A percentile compares a stretch with the other conserved stretches of the same genome.
Evolutionary conservation across 208 protist species (phyloP).

Genomic region (Crithidia sp.): DNA sequence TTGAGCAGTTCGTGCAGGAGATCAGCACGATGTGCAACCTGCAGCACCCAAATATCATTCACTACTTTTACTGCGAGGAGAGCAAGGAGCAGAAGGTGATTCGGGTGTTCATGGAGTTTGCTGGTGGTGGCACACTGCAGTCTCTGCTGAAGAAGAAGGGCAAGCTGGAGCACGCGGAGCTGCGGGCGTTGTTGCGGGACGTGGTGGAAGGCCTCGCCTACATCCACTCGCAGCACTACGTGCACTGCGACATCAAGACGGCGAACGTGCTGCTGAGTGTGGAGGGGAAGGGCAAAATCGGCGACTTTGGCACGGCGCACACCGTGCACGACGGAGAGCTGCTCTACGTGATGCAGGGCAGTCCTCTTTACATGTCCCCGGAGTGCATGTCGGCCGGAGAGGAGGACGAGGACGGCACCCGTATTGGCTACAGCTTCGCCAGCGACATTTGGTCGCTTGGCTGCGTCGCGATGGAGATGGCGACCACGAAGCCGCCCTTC

Average conservation of each 20-base stretch:
- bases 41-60: slow-evolving; percentile 93
- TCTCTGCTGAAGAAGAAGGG: slow-evolving; percentile 57
- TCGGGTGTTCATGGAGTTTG: slow-evolving; percentile 93
- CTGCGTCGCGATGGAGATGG: slow-evolving; percentile 89
- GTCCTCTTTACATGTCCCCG: slow-evolving; percentile 89
- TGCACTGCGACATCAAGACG: slow-evolving; percentile 94
- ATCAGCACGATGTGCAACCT: slow-evolving; percentile 91
- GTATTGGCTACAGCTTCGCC: slow-evolving; percentile 82
- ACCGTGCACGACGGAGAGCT: slow-evolving; percentile 61
- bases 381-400: slow-evolving; percentile 88
- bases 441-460: slow-evolving; percentile 91
- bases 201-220: slow-evolving; percentile 89
- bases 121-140: slow-evolving; percentile 83
- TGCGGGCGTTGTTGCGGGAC: slow-evolving; percentile 71
- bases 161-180: slow-evolving; percentile 68
- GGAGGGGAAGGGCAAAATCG: slow-evolving; percentile 88
- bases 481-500: slow-evolving; percentile 85
- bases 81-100: slow-evolving; percentile 63
- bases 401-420: slow-evolving; percentile 63
- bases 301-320: slow-evolving; percentile 92
- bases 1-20: slow-evolving; percentile 85
- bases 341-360: slow-evolving; percentile 88
- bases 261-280: slow-evolving; percentile 89
- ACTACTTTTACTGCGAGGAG: slow-evolving; percentile 94
- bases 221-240: slow-evolving; percentile 91